Evolutionary conservation across 2,329 filamentous ascomycete genomes (phyloP), one percentile per base, ranked within the genome.

Genomic region (Alternaria gansuensis): DNA sequence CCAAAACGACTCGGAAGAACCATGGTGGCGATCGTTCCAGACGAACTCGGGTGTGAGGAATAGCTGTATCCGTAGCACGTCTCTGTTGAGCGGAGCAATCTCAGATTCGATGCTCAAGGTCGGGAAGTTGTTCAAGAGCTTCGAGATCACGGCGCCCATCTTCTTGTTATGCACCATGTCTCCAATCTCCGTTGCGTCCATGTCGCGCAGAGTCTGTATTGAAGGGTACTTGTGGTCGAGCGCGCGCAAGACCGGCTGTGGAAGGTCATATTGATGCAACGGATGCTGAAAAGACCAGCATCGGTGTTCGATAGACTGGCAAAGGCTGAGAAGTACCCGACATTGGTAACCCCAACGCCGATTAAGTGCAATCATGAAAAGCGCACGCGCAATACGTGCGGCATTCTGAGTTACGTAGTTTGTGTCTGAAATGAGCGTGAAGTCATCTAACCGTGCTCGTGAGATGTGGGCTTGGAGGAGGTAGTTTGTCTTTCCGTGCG

Each of bases 351-450:
- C 95, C 95, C 95, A 99, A 66, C 92, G 87, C 59, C 95, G 86
- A 77, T 98, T 98, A 51, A 99, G 82, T 1, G 95, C 94, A 69
- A 99, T 94, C 92, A 98, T 97, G 78, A 99, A 99, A 14, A 99
- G 80, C 2, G 96, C 92, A 62, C 96, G 86, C 72, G 93, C 97
- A 57, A 99, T 99, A 77, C 95, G 89, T 1, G 93, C 92, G 10
- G 95, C 90, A 75, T 99, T 97, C 75, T 99, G 95, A 1, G 95
- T 92, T 41, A 99, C 92, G 72, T 99, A 99, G 64, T 92, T 92
- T 43, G 91, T 89, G 75, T 99, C 95, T 21, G 96, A 98, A 1
- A 90, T 86, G 10, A 99, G 81, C 0, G 95, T 94, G 78, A 98
- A 99, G 76, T 99, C 95, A 63, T 98, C 94, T 0, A 95, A 85